Evolutionary conservation across 176 grass and related monocot genomes (phyloP).

Genomic region (Phragmites australis): DNA sequence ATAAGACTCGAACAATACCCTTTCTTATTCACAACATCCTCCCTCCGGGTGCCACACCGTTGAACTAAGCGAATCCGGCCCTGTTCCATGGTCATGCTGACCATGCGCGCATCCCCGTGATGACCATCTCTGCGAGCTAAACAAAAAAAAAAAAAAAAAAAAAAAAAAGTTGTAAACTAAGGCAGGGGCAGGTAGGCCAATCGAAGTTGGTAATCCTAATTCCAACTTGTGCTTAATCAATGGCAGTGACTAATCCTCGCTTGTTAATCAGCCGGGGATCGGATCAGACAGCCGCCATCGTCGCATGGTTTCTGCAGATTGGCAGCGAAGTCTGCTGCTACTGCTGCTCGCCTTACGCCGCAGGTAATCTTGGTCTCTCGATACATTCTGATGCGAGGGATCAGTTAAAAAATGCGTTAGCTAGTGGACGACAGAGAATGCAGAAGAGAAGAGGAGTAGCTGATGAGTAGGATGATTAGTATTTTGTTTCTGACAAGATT

Average conservation of each 20-base stretch:
- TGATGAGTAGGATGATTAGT: not conserved
- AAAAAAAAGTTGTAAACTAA: not conserved
- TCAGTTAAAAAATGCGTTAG: not conserved
- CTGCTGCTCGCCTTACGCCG: conserved; percentile 29
- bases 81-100: conserved; percentile 12
- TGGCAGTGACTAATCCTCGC: not conserved
- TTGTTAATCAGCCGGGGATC: not conserved
- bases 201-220: conserved; percentile 1
- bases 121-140: not conserved
- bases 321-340: not conserved
- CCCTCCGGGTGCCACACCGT: no score
- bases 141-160: no score
- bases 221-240: not conserved
- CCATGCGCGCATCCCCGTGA: not conserved
- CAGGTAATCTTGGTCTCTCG: conserved; percentile 4
- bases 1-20: not conserved
- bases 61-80: not conserved
- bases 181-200: not conserved
- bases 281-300: conserved; percentile 22
- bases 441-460: not conserved
- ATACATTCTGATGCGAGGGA: not conserved
- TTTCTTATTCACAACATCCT: not conserved
- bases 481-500: not conserved
- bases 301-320: conserved; percentile 11
- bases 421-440: not conserved